Evolutionary conservation across 2,329 filamentous ascomycete genomes (phyloP).

Genomic region (Microsporum audouinii): DNA sequence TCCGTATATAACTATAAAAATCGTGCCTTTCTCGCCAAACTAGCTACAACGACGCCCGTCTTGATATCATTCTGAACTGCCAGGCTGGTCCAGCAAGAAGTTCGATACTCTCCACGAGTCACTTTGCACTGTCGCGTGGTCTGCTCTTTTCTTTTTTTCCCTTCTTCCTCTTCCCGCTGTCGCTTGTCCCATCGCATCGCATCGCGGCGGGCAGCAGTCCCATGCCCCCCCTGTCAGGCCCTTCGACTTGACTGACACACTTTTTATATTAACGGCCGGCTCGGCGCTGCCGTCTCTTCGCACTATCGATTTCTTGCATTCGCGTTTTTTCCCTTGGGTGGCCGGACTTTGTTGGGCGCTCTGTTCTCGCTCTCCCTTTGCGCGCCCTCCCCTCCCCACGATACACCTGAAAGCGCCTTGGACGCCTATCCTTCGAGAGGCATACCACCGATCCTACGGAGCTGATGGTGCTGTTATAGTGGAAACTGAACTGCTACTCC

Average conservation of each 20-base stretch:
- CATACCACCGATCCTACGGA: neutral
- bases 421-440: too few species aligned
- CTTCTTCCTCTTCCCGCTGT: neutral
- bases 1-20: neutral
- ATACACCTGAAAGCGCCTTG: neutral
- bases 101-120: neutral
- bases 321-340: neutral
- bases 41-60: neutral
- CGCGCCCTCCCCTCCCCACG: neutral
- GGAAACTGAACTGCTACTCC: neutral
- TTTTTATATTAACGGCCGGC: neutral
- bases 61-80: neutral
- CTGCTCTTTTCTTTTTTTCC: neutral
- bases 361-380: neutral
- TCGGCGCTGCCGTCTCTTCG: neutral
- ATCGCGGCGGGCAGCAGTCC: neutral
- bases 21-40: neutral
- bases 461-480: neutral
- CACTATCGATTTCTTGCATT: neutral
- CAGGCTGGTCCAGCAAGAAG: neutral
- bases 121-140: neutral
- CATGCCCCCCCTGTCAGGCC: neutral
- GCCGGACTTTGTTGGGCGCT: neutral
- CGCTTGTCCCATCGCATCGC: neutral
- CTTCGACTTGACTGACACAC: neutral